Evolutionary conservation across 768 basidiomycete species (phyloP).

Genomic region (Trametes meyenii): DNA sequence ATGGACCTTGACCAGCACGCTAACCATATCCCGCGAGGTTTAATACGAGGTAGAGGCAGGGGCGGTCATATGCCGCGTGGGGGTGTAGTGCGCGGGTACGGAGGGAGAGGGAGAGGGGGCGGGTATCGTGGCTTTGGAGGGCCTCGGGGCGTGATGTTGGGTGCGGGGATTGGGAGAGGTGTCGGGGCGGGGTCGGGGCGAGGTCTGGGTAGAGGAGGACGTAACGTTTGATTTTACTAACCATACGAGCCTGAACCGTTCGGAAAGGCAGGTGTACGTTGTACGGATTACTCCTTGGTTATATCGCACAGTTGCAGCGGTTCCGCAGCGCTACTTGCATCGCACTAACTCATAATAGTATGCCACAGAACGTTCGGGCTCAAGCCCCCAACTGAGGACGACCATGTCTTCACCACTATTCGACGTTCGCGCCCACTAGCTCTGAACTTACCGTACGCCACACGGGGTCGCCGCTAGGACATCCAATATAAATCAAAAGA

Average conservation of each 20-base stretch:
- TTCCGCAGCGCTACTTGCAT: no score
- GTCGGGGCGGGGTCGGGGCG: background rate
- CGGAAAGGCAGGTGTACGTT: background rate
- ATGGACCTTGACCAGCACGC: constrained; percentile 1
- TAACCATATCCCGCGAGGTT: background rate
- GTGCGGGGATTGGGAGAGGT: background rate
- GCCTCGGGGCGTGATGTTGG: background rate
- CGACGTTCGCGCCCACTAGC: no score
- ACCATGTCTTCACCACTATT: no score
- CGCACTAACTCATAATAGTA: no score
- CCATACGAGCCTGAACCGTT: no score
- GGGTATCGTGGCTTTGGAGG: background rate
- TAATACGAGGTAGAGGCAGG: background rate
- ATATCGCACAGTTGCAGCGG: background rate
- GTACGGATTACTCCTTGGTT: background rate
- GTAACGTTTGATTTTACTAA: background rate
- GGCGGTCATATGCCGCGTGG: background rate
- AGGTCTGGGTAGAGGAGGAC: background rate
- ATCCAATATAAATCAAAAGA: no score
- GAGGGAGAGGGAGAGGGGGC: constrained; percentile 1
- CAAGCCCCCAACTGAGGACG: no score
- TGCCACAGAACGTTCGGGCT: no score
- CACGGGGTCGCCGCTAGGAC: no score
- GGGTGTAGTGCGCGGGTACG: background rate
- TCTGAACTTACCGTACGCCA: no score